phyloP scores from a whole-genome alignment of 495 filamentous ascomycete species.

The Cryomyces minteri region DNA sequence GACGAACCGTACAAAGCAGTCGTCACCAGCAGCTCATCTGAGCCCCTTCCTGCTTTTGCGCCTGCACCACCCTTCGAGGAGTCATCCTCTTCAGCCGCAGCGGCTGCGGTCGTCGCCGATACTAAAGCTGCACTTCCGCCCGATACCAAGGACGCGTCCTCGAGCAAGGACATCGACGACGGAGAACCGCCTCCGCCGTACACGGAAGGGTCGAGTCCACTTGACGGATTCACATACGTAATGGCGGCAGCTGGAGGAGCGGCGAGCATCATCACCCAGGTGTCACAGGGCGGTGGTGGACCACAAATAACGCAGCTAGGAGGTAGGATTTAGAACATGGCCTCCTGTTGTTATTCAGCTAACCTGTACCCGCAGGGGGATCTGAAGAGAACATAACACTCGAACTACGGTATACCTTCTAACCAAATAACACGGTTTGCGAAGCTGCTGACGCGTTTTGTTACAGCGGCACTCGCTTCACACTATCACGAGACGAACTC shows the following conservation, averaged over 20 bases:
- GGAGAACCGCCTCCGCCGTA: conserved; percentile 90
- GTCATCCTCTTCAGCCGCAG: conserved; percentile 17
- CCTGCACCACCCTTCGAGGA: conserved; percentile 24
- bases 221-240: conserved; percentile 86
- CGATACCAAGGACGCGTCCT: conserved; percentile 58
- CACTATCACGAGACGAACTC: conserved; percentile 83
- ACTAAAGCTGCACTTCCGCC: conserved; percentile 67
- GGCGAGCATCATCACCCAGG: conserved; percentile 97
- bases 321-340: conserved; percentile 31
- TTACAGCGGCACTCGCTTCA: conserved; percentile 72
- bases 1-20: conserved; percentile 31
- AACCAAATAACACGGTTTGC: neutral
- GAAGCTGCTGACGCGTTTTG: neutral
- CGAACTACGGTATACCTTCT: conserved; percentile 56
- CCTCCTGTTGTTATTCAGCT: neutral
- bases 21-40: conserved; percentile 32
- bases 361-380: conserved; percentile 35
- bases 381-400: conserved; percentile 92
- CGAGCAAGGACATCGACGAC: conserved; percentile 57
- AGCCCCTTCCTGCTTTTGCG: conserved; percentile 19
- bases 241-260: conserved; percentile 96
- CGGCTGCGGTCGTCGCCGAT: conserved; percentile 34
- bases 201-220: conserved; percentile 80
- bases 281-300: conserved; percentile 62
- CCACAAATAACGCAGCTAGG: conserved; percentile 75